Evolutionary conservation across 2,329 filamentous ascomycete genomes (phyloP).

Genomic region (Penicillium polonicum): DNA sequence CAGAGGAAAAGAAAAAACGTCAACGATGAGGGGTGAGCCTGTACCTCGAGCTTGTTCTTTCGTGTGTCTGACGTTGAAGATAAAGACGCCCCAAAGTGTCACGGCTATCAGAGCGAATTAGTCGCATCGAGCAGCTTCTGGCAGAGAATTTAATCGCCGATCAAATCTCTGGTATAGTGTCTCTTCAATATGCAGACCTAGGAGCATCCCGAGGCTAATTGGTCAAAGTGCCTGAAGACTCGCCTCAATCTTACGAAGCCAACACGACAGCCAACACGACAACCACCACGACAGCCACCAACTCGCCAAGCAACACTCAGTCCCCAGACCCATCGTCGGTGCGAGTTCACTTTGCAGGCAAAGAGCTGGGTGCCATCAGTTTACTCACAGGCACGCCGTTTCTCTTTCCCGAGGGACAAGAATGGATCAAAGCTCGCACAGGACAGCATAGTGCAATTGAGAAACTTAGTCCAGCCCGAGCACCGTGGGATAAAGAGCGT

Average conservation of each 20-base stretch:
- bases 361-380: slow-evolving; percentile 49
- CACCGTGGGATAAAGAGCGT: slow-evolving; percentile 40
- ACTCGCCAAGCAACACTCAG: slow-evolving; percentile 21
- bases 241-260: slow-evolving; percentile 6
- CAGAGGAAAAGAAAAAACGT: slow-evolving; percentile 31
- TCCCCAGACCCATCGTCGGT: slow-evolving; percentile 30
- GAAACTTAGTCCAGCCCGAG: slow-evolving; percentile 26
- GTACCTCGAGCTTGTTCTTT: background rate
- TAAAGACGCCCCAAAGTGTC: slow-evolving; percentile 28
- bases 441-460: slow-evolving; percentile 40
- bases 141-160: slow-evolving; percentile 30
- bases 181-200: background rate
- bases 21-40: slow-evolving; percentile 24
- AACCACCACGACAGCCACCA: slow-evolving; percentile 13
- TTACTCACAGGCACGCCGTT: slow-evolving; percentile 52
- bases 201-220: background rate
- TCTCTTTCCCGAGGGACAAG: slow-evolving; percentile 48
- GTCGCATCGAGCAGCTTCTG: slow-evolving; percentile 43
- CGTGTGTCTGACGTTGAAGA: background rate
- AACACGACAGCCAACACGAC: slow-evolving; percentile 9
- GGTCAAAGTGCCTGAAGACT: slow-evolving; percentile 4
- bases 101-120: slow-evolving; percentile 41
- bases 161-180: slow-evolving; percentile 21
- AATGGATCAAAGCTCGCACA: slow-evolving; percentile 51
- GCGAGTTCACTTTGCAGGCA: slow-evolving; percentile 50